phyloP scores from a whole-genome alignment of 2,329 filamentous ascomycete genomes.

The Leptographium wingfieldii region DNA sequence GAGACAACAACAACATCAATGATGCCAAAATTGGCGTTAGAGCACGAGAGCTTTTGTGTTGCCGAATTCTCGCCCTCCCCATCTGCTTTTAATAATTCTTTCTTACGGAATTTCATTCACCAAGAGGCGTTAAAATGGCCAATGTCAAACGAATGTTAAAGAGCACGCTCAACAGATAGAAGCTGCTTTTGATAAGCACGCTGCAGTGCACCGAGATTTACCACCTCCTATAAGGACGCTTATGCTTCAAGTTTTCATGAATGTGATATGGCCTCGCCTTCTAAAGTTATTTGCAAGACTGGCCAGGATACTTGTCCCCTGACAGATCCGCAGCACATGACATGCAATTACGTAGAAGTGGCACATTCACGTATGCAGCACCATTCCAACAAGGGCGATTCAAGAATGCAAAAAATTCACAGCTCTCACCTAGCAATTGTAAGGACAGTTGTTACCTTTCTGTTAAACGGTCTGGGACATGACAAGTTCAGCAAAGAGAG shows the following conservation, averaged over 20 bases:
- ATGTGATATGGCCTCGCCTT: background rate
- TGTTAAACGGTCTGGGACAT: background rate
- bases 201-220: background rate
- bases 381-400: background rate
- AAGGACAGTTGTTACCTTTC: background rate
- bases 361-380: background rate
- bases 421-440: background rate
- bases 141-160: background rate
- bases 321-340: background rate
- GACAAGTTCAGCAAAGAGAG: background rate
- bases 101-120: background rate
- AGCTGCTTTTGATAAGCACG: background rate
- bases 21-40: background rate
- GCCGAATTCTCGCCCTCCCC: background rate
- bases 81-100: background rate
- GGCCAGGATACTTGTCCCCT: background rate
- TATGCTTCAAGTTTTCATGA: background rate
- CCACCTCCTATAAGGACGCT: background rate
- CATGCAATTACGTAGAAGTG: background rate
- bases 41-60: background rate
- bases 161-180: background rate
- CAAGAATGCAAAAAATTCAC: background rate
- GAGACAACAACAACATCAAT: background rate
- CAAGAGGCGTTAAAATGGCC: background rate
- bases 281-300: background rate